Percentiles rank a stretch among this genome's conserved stretches.
phyloP scores from a whole-genome alignment of 2,329 filamentous ascomycete species.

The Ceratocystis colombiana region DNA sequence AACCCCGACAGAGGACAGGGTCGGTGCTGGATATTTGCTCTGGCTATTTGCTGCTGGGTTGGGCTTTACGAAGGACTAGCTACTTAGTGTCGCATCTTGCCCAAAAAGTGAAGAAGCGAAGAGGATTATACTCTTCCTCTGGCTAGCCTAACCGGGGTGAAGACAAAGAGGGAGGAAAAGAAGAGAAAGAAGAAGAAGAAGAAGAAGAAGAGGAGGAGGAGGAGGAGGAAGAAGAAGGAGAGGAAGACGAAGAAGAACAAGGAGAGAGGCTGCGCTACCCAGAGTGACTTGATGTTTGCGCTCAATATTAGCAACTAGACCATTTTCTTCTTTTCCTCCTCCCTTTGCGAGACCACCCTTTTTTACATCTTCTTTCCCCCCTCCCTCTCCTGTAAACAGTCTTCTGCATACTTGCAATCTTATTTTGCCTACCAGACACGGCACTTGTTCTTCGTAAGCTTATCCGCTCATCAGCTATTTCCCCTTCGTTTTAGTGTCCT shows the following conservation, averaged over 20 bases:
- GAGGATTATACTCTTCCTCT: too few relatives aligned
- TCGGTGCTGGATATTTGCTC: too few relatives aligned
- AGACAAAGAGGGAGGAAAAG: background rate
- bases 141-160: too few relatives aligned
- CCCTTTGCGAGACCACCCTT: background rate
- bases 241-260: background rate
- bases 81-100: too few relatives aligned
- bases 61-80: too few relatives aligned
- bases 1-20: too few relatives aligned
- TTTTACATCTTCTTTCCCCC: background rate
- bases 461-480: background rate
- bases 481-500: too few relatives aligned
- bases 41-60: too few relatives aligned
- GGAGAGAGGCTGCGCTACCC: background rate
- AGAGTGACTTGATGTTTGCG: background rate
- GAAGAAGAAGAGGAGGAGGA: background rate
- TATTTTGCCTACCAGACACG: background rate
- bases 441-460: background rate
- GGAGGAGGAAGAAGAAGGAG: background rate
- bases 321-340: conserved; percentile 2
- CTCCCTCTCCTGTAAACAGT: background rate
- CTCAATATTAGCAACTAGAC: too few relatives aligned
- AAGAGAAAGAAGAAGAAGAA: background rate
- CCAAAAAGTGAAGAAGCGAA: too few relatives aligned
- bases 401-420: too few relatives aligned